These are phyloP conservation scores for Agrostemma githago DNA, from an alignment of 148 eudicot genomes.

Conservation along the genomic window DNA sequence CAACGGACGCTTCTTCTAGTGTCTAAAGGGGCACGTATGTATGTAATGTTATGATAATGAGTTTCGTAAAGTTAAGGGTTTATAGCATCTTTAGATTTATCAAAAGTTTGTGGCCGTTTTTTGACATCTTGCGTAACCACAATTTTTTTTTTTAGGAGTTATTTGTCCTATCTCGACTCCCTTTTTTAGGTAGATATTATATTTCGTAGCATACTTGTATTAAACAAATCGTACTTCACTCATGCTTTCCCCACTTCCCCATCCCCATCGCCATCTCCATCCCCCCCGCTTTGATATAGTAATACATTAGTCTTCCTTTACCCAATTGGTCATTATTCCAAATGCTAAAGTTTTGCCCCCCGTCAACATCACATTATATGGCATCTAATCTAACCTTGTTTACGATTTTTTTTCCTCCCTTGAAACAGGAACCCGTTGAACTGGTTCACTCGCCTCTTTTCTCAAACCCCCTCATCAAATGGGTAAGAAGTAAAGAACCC, in stretches of 20 bases:
- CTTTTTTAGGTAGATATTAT: neutral
- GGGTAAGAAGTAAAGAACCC: slow-evolving; percentile 7
- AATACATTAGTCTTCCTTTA: slow-evolving; percentile 2
- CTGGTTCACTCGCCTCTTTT: slow-evolving; percentile 22
- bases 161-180: neutral
- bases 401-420: slow-evolving; percentile 4
- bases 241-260: neutral
- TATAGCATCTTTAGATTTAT: slow-evolving; percentile 15
- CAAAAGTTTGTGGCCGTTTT: slow-evolving; percentile 21
- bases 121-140: slow-evolving; percentile 15
- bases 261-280: no score
- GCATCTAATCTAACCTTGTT: slow-evolving; percentile 7
- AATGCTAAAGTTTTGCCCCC: slow-evolving; percentile 7
- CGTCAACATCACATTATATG: slow-evolving; percentile 11
- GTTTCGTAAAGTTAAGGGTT: neutral
- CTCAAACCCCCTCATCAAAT: slow-evolving; percentile 18
- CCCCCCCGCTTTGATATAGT: neutral
- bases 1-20: slow-evolving; percentile 18
- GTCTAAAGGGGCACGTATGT: slow-evolving; percentile 15
- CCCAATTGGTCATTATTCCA: slow-evolving; percentile 1
- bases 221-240: slow-evolving; percentile 16
- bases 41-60: slow-evolving; percentile 7
- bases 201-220: slow-evolving; percentile 5
- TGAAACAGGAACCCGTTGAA: slow-evolving; percentile 34
- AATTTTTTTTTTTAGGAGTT: slow-evolving; percentile 4